phyloP scores from a whole-genome alignment of 768 basidiomycete species.

The Calocybe indica region DNA sequence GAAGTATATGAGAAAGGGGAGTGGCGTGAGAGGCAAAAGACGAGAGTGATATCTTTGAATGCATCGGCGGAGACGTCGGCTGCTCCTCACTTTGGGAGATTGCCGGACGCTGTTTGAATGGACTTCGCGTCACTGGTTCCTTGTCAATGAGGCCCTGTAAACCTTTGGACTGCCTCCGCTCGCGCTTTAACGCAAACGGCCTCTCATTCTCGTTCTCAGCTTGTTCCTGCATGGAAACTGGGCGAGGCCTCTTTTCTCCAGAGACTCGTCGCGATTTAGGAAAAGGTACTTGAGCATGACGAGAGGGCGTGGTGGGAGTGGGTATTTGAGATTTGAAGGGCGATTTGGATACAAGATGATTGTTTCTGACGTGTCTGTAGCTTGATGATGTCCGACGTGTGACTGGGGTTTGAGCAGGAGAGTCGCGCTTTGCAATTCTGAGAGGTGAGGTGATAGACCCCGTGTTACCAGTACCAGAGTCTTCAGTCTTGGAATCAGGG shows the following conservation, averaged over 20 bases:
- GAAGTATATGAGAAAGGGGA: conserved; percentile 3
- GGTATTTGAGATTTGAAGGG: conserved; percentile 72
- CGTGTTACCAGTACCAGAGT: conserved; percentile 23
- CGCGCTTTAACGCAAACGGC: conserved; percentile 63
- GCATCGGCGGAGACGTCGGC: conserved; percentile 11
- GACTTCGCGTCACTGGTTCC: conserved; percentile 79
- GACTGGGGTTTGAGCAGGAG: conserved; percentile 41
- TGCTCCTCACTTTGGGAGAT: conserved; percentile 18
- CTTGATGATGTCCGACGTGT: conserved; percentile 72
- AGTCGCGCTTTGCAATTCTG: conserved; percentile 69
- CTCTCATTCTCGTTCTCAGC: conserved; percentile 65
- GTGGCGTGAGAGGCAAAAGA: not conserved
- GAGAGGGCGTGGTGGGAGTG: conserved; percentile 36
- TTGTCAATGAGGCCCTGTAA: conserved; percentile 69
- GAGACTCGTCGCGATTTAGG: conserved; percentile 49
- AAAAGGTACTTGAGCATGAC: conserved; percentile 24
- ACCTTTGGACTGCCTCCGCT: conserved; percentile 68
- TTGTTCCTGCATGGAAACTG: conserved; percentile 64
- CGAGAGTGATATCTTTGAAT: not conserved
- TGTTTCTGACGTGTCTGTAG: conserved; percentile 71
- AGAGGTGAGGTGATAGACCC: conserved; percentile 56
- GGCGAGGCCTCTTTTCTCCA: conserved; percentile 74
- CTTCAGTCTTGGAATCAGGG: conserved; percentile 27
- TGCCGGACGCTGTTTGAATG: conserved; percentile 45
- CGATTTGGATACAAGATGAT: conserved; percentile 80